Conservation (phyloP, 2,329 filamentous ascomycete genomes). For the Colletotrichum noveboracense region DNA sequence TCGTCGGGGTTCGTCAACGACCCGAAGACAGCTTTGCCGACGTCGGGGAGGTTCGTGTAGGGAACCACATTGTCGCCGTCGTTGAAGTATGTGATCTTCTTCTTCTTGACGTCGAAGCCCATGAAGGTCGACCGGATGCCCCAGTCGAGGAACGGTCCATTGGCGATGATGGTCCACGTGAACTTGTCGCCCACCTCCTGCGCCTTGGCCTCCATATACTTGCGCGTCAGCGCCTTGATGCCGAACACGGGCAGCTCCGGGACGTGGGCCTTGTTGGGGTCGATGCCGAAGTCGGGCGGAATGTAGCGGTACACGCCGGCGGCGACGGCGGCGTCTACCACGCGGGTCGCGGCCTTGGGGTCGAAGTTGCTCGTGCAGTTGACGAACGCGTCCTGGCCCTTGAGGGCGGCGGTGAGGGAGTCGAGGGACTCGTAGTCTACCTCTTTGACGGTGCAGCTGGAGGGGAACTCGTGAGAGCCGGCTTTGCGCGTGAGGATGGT, state of each 20-base stretch:
- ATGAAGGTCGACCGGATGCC: constrained; percentile 25
- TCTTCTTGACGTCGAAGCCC: constrained; percentile 28
- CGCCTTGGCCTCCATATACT: constrained; percentile 29
- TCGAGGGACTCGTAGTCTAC: constrained; percentile 53
- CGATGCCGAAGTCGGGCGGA: constrained; percentile 60
- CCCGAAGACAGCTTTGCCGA: constrained; percentile 30
- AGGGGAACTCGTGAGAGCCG: constrained; percentile 39
- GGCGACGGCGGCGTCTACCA: constrained; percentile 61
- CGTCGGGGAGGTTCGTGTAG: constrained; percentile 27
- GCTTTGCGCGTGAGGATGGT: constrained; percentile 58
- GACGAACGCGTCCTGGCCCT: constrained; percentile 63
- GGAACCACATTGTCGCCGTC: constrained; percentile 29
- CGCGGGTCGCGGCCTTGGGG: constrained; percentile 47
- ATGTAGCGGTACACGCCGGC: constrained; percentile 68
- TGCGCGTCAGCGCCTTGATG: constrained; percentile 21
- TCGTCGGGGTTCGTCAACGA: constrained; percentile 29
- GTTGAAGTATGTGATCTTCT: constrained; percentile 24
- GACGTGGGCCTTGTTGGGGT: constrained; percentile 30
- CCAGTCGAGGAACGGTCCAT: constrained; percentile 35
- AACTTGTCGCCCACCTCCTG: constrained; percentile 18
- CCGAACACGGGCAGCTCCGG: constrained; percentile 23
- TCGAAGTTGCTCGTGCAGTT: constrained; percentile 30
- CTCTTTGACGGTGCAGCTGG: constrained; percentile 45
- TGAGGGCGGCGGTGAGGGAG: constrained; percentile 55
- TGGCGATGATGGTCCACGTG: constrained; percentile 33